Conservation (phyloP, 2,329 filamentous ascomycete species). For the Xylaria hypoxylon region DNA sequence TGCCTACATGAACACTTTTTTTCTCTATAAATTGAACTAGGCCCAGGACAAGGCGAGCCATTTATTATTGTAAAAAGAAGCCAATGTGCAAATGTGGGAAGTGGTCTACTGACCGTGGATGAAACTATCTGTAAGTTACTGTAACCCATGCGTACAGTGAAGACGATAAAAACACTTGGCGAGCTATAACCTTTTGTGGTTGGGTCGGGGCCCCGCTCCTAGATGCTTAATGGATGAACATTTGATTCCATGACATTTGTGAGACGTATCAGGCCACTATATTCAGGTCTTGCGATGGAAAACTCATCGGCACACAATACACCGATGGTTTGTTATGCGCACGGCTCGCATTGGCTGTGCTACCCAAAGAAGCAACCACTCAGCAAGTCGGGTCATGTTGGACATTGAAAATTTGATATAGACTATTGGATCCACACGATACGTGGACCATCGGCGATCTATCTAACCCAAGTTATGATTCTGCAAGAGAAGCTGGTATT, state of each 20-base stretch:
- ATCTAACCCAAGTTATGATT: slow-evolving; percentile 9
- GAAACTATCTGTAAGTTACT: not conserved
- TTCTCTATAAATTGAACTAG: no score
- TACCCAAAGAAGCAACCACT: not conserved
- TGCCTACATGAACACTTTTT: no score
- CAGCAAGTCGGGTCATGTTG: slow-evolving; percentile 8
- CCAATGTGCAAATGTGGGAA: not conserved
- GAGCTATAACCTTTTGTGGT: not conserved
- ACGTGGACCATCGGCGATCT: slow-evolving; percentile 26
- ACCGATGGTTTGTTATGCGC: slow-evolving; percentile 11
- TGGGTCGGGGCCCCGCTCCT: not conserved
- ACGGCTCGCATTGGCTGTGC: slow-evolving; percentile 10
- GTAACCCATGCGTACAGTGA: not conserved
- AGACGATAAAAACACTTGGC: not conserved
- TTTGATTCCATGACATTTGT: no score
- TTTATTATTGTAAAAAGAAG: not conserved
- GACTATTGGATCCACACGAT: slow-evolving; percentile 28
- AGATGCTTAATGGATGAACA: no score
- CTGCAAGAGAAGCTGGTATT: not conserved
- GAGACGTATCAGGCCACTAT: not conserved
- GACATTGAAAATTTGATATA: slow-evolving; percentile 7
- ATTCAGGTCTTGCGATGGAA: not conserved
- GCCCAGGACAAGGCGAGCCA: not conserved
- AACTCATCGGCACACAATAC: slow-evolving; percentile 7
- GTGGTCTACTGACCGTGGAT: not conserved